A percentile compares a stretch with the other conserved stretches of the same genome.
phyloP scores from a whole-genome alignment of 2,329 filamentous ascomycete species.

The Gliomastix tumulicola region DNA sequence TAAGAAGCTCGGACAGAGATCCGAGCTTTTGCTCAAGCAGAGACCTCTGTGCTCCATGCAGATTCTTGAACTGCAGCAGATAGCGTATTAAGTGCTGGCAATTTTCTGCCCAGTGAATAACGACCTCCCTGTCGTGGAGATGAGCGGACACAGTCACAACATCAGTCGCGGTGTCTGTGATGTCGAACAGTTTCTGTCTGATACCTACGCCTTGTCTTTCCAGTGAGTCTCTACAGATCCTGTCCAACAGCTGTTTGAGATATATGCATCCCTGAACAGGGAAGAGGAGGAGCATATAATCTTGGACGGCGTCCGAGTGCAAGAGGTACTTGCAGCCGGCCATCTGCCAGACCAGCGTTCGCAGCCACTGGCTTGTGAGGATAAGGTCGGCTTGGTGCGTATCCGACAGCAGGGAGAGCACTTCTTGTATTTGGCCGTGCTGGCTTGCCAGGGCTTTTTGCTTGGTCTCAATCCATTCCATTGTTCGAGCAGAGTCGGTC shows the following conservation, averaged over 20 bases:
- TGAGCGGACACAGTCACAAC: not conserved
- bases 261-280: not conserved
- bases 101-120: not conserved
- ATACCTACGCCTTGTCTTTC: not conserved
- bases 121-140: not conserved
- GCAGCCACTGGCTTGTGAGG: conserved; percentile 1
- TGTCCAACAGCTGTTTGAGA: not conserved
- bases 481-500: not conserved
- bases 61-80: not conserved
- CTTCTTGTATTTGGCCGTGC: not conserved
- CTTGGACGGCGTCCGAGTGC: not conserved
- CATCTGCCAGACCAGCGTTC: conserved; percentile 1
- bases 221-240: not conserved
- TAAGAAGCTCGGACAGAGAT: too few species aligned
- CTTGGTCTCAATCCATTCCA: not conserved
- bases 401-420: not conserved
- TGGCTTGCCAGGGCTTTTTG: not conserved
- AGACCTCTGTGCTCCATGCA: not conserved
- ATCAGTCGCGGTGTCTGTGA: not conserved
- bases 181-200: not conserved
- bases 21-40: not conserved
- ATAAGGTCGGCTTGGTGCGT: not conserved
- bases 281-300: not conserved
- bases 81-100: not conserved
- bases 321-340: conserved; percentile 1